These are phyloP conservation scores for Boletales sp. DNA, from an alignment of 768 basidiomycete genomes.

Conservation along the genomic window DNA sequence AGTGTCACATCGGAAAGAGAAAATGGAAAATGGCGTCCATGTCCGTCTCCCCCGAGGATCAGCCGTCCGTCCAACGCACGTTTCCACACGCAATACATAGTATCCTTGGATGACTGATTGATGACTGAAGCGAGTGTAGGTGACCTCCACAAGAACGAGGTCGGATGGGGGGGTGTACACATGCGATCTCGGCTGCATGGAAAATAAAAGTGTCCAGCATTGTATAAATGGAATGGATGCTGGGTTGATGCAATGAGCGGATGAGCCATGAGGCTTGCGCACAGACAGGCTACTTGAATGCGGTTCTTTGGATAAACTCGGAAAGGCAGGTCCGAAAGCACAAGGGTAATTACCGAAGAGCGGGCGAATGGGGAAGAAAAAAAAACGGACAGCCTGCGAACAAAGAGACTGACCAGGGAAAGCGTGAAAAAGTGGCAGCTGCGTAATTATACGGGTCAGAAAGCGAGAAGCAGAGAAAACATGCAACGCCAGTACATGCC, in stretches of 20 bases:
- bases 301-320: constrained; percentile 15
- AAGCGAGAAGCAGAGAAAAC: constrained; percentile 26
- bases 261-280: constrained; percentile 13
- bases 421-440: constrained; percentile 26
- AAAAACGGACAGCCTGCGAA: constrained; percentile 19
- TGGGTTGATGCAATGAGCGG: constrained; percentile 27
- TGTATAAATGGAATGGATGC: constrained; percentile 16
- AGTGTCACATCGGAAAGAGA: constrained; percentile 13
- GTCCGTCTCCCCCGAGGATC: constrained; percentile 22
- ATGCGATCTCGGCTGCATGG: constrained; percentile 13
- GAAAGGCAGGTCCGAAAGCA: constrained; percentile 20
- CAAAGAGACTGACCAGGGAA: constrained; percentile 20
- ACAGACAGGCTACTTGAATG: constrained; percentile 18
- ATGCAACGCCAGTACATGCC: constrained; percentile 29
- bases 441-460: constrained; percentile 29
- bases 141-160: constrained; percentile 3
- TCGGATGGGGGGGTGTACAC: constrained; percentile 6
- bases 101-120: constrained; percentile 9
- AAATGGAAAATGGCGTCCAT: constrained; percentile 11
- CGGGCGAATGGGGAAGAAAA: constrained; percentile 18
- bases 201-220: constrained; percentile 21
- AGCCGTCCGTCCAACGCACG: constrained; percentile 25
- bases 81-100: constrained; percentile 25
- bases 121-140: constrained; percentile 21
- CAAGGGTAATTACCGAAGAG: constrained; percentile 28